phyloP scores from a whole-genome alignment of 2,329 filamentous ascomycete species.

The Fonsecaea pugnacius region DNA sequence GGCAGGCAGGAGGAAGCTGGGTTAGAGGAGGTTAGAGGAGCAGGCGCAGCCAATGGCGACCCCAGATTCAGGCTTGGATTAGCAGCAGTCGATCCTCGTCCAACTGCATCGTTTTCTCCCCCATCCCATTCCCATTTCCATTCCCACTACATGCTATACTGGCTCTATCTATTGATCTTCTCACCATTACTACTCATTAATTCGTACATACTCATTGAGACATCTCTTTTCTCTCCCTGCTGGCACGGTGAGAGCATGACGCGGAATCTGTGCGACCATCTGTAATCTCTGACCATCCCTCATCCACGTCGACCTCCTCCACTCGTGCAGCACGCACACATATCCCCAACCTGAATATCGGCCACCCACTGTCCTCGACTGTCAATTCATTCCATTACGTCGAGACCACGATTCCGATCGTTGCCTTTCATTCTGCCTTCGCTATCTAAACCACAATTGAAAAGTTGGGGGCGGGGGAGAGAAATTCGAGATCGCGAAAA shows the following conservation, averaged over 20 bases:
- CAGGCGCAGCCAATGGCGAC: slow-evolving; percentile 16
- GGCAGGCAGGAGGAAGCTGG: slow-evolving; percentile 4
- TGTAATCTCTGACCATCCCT: slow-evolving; percentile 28
- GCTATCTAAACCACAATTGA: not conserved
- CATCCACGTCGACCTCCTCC: slow-evolving; percentile 13
- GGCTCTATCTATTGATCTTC: slow-evolving; percentile 11
- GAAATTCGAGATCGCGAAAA: slow-evolving; percentile 9
- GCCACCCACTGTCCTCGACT: slow-evolving; percentile 1
- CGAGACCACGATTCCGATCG: not conserved
- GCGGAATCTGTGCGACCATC: slow-evolving; percentile 31
- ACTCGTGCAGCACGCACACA: slow-evolving; percentile 16
- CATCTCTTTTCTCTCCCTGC: slow-evolving; percentile 27
- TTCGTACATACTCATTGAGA: slow-evolving; percentile 21
- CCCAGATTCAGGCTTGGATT: slow-evolving; percentile 8
- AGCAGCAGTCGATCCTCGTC: slow-evolving; percentile 11
- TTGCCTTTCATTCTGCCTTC: not conserved
- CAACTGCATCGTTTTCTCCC: not conserved
- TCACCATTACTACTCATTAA: slow-evolving; percentile 20
- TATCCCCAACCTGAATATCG: slow-evolving; percentile 14
- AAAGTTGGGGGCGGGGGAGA: slow-evolving; percentile 9
- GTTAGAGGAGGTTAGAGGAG: not conserved
- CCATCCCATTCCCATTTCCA: slow-evolving; percentile 13
- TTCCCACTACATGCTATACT: slow-evolving; percentile 10
- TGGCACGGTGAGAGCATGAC: slow-evolving; percentile 32
- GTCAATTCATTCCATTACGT: not conserved